Conservation (phyloP, 78 protist genomes). For the slime mould (Dictyostelium discoideum) region dicty_2.7 NC_007089.4:4907001-4907500, state of each 20-base stretch:
- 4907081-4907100: not conserved
- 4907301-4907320: conserved; percentile 26
- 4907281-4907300: conserved; percentile 12
- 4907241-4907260: conserved; percentile 30
- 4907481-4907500: conserved; percentile 27
- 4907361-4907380: conserved; percentile 38
- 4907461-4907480: conserved; percentile 66
- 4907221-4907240: conserved; percentile 44
- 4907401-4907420: conserved; percentile 9
- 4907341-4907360: conserved; percentile 24
- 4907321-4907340: conserved; percentile 38
- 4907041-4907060: conserved; percentile 35
- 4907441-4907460: conserved; percentile 51
- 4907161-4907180: too few relatives aligned
- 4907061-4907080: conserved; percentile 41
- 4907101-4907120: not conserved
- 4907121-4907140: not conserved
- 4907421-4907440: conserved; percentile 46
- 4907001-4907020: not conserved
- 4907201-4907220: conserved; percentile 30
- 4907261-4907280: conserved; percentile 4
- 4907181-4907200: not conserved
- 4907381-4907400: conserved; percentile 24
- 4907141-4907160: not conserved
- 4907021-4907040: conserved; percentile 28